A percentile compares a stretch with the other conserved stretches of the same genome.
phyloP scores from a whole-genome alignment of 2,329 filamentous ascomycete species.

The Fusarium tuaranense region DNA sequence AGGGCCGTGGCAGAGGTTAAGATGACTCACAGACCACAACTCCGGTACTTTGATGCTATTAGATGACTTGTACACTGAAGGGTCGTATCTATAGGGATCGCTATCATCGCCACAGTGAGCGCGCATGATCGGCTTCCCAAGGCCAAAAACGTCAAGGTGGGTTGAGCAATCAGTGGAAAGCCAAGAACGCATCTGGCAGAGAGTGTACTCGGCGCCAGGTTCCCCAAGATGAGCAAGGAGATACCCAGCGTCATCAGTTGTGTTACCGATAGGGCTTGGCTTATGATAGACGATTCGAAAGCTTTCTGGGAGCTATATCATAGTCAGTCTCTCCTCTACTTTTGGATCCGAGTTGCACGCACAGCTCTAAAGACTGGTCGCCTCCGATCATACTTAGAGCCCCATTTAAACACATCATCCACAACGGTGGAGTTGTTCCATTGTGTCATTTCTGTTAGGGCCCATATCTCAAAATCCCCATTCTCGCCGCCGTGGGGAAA shows the following conservation, averaged over 20 bases:
- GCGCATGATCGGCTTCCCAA: neutral
- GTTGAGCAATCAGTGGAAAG: neutral
- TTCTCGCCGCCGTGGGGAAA: neutral
- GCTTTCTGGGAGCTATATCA: neutral
- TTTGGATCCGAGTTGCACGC: no score
- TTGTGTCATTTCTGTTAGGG: fast-evolving
- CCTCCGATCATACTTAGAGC: neutral
- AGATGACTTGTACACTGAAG: neutral
- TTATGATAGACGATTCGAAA: neutral
- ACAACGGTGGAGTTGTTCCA: neutral
- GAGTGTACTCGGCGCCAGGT: neutral
- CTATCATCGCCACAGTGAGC: neutral
- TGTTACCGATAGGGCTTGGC: fast-evolving
- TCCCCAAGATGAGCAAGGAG: neutral
- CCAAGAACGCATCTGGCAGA: neutral
- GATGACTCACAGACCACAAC: neutral
- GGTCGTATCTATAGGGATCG: neutral
- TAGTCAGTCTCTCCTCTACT: no score
- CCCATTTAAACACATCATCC: neutral
- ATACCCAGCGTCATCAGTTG: neutral
- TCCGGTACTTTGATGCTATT: neutral
- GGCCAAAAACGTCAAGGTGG: neutral
- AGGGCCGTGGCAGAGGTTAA: neutral
- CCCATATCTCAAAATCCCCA: neutral
- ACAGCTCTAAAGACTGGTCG: neutral